Percentiles rank a stretch among this genome's conserved stretches.
phyloP scores from a whole-genome alignment of 2,329 filamentous ascomycete genomes.

The Blastomyces gilchristii region DNA sequence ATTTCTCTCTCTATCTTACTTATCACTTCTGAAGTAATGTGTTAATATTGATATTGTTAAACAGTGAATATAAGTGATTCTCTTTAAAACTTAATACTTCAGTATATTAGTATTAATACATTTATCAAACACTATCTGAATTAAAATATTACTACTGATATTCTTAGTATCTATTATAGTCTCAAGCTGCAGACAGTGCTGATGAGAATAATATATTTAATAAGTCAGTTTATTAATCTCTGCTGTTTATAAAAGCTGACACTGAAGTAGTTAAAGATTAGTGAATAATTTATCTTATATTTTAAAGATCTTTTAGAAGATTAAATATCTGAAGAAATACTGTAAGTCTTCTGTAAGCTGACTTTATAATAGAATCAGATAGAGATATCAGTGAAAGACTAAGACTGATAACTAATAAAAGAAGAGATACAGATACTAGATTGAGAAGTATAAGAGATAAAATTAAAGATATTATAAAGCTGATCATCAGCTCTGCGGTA shows the following conservation, averaged over 20 bases:
- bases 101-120: constrained; percentile 12
- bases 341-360: neutral
- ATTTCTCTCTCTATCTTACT: neutral
- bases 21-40: neutral
- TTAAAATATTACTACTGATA: neutral
- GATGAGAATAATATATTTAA: neutral
- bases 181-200: neutral
- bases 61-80: constrained; percentile 12
- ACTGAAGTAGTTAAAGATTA: neutral
- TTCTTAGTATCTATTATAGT: neutral
- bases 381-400: neutral
- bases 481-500: neutral
- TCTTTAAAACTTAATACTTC: constrained; percentile 17
- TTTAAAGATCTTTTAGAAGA: neutral
- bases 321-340: neutral
- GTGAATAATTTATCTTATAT: neutral
- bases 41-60: neutral
- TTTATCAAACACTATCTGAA: neutral
- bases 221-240: neutral
- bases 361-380: neutral
- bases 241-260: neutral
- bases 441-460: neutral
- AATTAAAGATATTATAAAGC: neutral
- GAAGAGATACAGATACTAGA: neutral
- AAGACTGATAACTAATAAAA: neutral